Base-by-base conservation (phyloP, 2,329 filamentous ascomycete genomes). In the Capronia epimyces region DNA sequence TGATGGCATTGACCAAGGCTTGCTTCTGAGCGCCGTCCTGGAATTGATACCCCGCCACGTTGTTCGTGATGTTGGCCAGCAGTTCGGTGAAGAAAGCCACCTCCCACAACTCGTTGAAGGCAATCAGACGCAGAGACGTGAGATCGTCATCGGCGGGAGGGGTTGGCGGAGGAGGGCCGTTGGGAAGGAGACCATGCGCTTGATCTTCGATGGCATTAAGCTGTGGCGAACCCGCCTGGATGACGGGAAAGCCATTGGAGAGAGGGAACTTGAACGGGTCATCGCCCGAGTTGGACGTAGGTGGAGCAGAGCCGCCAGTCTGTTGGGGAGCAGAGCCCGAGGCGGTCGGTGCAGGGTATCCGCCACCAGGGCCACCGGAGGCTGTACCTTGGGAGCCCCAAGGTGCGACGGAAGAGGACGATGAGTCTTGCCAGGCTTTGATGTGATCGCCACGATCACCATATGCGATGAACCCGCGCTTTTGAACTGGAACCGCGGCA, bases 81-180 rank as follows among this genome's bases (percentile, higher is more conserved):
- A 89, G 72, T 3, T 81, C 77, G 36, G 73, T 73, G 72, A 87
- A 88, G 65, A 76, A 88, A 9, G 81, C 80, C 1, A 82, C 80
- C 66, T 88, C 85, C 57, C 84, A 85, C n/a, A 85, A 68, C 65
- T 87, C 85, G 59, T 87, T 86, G 65, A 85, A 80, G 3, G 81
- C 80, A 49, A 88, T 81, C 31, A 87, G 73, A 60, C 84, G 76
- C 54, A 86, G 76, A 45, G 78, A 78, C 22, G 74, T 74, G 16
- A 58, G 44, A 21, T 79, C 68, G 15, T 74, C 71, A 2, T 66
- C 56, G 9, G 84, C 69, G 1, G 82, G 80, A 1, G 76, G 72
- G 2, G 66, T 68, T 0, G 71, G 61, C 1, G 82, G 80, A 2
- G 76, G 74, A 21, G 77, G 66, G 1, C 70, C 71, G 52, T 84